Evolutionary conservation across 208 protist species (phyloP).

Genomic region (Plasmodiophora brassicae): DNA sequence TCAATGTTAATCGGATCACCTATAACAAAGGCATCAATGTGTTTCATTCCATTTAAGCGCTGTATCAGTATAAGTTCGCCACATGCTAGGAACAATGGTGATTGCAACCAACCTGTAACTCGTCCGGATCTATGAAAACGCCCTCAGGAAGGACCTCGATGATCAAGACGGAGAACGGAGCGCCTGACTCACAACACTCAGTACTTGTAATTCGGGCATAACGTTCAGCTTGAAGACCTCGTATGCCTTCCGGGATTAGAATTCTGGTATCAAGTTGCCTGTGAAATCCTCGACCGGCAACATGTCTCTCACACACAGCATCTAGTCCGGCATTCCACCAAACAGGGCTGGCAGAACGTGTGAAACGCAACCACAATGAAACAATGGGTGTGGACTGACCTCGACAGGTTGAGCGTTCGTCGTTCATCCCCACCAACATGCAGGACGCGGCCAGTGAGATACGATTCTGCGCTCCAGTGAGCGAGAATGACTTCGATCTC

Average conservation of each 20-base stretch:
- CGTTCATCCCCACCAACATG: slow-evolving; percentile 5
- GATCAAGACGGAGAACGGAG: neutral
- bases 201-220: too few relatives aligned
- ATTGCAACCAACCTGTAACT: neutral
- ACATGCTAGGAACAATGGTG: neutral
- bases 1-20: slow-evolving; percentile 12
- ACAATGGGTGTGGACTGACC: neutral
- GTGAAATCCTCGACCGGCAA: neutral
- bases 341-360: neutral
- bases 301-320: neutral
- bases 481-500: neutral
- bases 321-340: neutral
- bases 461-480: neutral
- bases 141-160: slow-evolving; percentile 8
- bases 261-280: neutral
- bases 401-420: neutral
- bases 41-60: neutral
- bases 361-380: neutral
- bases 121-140: neutral
- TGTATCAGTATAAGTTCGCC: neutral
- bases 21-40: neutral
- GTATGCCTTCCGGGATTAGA: neutral
- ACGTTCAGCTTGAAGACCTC: too few relatives aligned
- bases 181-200: neutral
- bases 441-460: neutral